These are phyloP conservation scores for Xylaria sp. DNA, from an alignment of 2,329 filamentous ascomycete species.

Conservation along the genomic window DNA sequence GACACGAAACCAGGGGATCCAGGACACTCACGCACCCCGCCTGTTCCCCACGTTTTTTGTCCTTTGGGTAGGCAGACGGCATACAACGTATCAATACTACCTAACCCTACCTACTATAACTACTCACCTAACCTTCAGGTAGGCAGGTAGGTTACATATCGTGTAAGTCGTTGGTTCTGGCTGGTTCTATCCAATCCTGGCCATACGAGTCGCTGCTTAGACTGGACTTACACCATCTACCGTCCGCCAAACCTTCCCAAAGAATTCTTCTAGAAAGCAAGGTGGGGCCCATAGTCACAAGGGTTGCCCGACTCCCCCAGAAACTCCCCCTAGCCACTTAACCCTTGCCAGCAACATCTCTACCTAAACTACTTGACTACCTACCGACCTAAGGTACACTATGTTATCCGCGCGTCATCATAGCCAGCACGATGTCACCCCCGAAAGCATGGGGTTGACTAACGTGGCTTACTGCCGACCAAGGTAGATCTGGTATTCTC, in stretches of 20 bases:
- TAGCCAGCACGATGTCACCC: constrained; percentile 14
- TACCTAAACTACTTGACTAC: not conserved
- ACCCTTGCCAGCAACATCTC: constrained; percentile 3
- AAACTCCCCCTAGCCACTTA: not conserved
- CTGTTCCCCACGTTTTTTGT: constrained; percentile 27
- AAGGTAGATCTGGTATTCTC: not conserved
- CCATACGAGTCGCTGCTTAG: not conserved
- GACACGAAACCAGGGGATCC: not conserved
- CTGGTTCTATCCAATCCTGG: constrained; percentile 1
- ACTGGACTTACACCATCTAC: not conserved
- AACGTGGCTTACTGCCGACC: constrained; percentile 3
- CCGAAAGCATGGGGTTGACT: constrained; percentile 8
- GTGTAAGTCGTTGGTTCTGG: not conserved
- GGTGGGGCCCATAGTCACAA: constrained; percentile 1
- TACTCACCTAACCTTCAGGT: constrained; percentile 1
- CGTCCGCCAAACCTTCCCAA: not conserved
- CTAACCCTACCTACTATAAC: not conserved
- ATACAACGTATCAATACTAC: constrained; percentile 3
- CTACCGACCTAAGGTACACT: not conserved
- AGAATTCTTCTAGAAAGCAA: constrained; percentile 34
- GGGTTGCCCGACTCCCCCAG: not conserved
- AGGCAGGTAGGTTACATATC: not conserved
- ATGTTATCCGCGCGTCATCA: constrained; percentile 21
- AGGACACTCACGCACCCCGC: constrained; percentile 3
- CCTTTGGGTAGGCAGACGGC: not conserved